Evolutionary conservation across 129 eudicot species (phyloP), one percentile per base, ranked within the genome.

Genomic region (Silybum marianum): DNA sequence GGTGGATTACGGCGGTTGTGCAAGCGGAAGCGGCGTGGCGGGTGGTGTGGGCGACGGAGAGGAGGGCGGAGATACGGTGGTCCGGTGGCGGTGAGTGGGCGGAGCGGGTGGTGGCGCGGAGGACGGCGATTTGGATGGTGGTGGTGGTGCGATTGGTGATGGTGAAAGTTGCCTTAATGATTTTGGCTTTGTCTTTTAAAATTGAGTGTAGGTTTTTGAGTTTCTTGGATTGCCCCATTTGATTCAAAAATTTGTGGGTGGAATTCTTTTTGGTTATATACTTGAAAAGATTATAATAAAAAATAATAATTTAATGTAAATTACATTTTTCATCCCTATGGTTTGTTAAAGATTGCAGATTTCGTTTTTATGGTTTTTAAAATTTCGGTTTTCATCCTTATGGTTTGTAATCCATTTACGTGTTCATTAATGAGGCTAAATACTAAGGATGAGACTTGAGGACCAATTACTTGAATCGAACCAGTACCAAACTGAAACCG

Each of bases 141-240:
- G 92, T 34, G n/a, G 86, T 73, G 25, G 83, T 81, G 73, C 84
- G 89, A 14, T 82, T 84, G 40, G 83, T 71, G 85, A 83, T 71
- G 6, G 90, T 82, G 21, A 90, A 48, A 60, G 76, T 82, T 26
- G 93, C 88, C 74, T 87, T 93, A 87, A 93, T 18, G 14, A 93
- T 24, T 13, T 90, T 90, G 70, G 86, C 89, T 79, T 89, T 93
- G 90, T 93, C 97, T 86, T 87, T 89, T 87, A 89, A 21, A 58
- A 80, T 65, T 48, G 89, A 89, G 1, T 75, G 38, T 18, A 90
- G 68, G 14, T 82, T 21, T 72, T 83, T 85, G 58, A 92, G 81
- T 28, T 76, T 79, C 60, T 81, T 84, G 22, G 63, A 46, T 32
- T 54, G 69, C 46, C 78, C 84, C 86, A 86, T 82, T 69, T 40